A percentile compares a stretch with the other conserved stretches of the same genome.
Evolutionary conservation across 441 rosid genomes (phyloP).

Genomic region (Biscutella laevigata): DNA sequence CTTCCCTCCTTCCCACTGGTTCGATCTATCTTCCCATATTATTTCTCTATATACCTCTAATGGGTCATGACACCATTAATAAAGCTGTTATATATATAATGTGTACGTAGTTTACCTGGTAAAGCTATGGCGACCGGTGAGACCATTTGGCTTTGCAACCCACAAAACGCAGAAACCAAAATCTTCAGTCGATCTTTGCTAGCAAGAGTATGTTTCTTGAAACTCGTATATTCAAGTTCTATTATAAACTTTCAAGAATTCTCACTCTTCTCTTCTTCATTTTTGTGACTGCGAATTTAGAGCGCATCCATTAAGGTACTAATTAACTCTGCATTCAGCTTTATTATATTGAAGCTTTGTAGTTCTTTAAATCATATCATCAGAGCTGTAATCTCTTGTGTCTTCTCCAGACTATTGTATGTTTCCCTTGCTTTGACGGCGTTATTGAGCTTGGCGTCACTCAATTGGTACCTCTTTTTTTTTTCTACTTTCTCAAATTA

Average conservation of each 20-base stretch:
- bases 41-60: background rate
- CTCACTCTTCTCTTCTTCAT: background rate
- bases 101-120: conserved; percentile 72
- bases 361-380: too few species aligned
- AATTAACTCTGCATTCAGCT: too few species aligned
- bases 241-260: too few species aligned
- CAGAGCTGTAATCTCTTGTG: too few species aligned
- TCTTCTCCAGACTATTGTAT: conserved; percentile 55
- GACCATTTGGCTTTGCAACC: conserved; percentile 62
- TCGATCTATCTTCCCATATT: conserved; percentile 6
- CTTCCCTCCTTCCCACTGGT: conserved; percentile 56
- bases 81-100: too few species aligned
- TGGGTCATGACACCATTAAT: background rate
- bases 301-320: conserved; percentile 79
- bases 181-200: conserved; percentile 60
- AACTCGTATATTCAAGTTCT: too few species aligned
- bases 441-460: conserved; percentile 64
- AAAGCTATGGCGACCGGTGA: conserved; percentile 39
- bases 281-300: conserved; percentile 28
- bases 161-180: conserved; percentile 53
- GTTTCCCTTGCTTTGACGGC: conserved; percentile 64
- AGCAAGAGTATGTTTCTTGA: conserved; percentile 42
- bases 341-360: too few species aligned
- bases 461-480: conserved; percentile 35
- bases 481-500: background rate